Base-by-base conservation (phyloP, 148 eudicot species). In the Salicornia ramosissima region DNA sequence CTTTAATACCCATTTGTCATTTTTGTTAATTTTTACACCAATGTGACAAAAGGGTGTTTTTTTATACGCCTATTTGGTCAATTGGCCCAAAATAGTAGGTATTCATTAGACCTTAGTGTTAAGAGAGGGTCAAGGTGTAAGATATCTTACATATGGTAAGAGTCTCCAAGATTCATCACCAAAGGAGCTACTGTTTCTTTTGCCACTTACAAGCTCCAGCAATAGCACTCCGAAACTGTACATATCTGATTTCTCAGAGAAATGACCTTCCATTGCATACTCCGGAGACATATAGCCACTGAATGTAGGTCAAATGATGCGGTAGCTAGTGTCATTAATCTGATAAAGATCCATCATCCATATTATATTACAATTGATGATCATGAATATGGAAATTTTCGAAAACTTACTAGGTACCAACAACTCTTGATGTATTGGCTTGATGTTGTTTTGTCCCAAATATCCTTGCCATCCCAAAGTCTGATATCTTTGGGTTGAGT, bases 401-500 rank as follows among this genome's bases (percentile, higher is more conserved):
- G n/a, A n/a, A n/a, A 47, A 57, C 86, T 71, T 69, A 83, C 85
- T 68, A 83, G 8, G 86, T 83, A 40, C 86, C 83, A 24, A 74
- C 77, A 10, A 83, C 77, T 53, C 83, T 71, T 8, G 7, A 52
- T 19, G 86, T 83, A 11, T 76, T 65, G 1, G 68, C 86, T 45
- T 73, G 74, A 64, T 71, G 71, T 31, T 79, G 64, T 26, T 69
- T 62, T 1, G 29, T 71, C 14, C 71, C 79, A 22, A 83, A 83
- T 15, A 73, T 80, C 42, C 78, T 59, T 22, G 84, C 86, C 79
- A 80, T 64, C 26, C 84, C 84, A 51, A 80, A 83, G 59, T 83
- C 84, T 1, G 82, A 83, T 42, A 83, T 82, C 59, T 82, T 82
- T 6, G 86, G 86, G 18, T 62, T 77, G 30, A 73, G 63, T 30